phyloP scores from a whole-genome alignment of 2,329 filamentous ascomycete genomes.

The Coniochaeta sp. region DNA sequence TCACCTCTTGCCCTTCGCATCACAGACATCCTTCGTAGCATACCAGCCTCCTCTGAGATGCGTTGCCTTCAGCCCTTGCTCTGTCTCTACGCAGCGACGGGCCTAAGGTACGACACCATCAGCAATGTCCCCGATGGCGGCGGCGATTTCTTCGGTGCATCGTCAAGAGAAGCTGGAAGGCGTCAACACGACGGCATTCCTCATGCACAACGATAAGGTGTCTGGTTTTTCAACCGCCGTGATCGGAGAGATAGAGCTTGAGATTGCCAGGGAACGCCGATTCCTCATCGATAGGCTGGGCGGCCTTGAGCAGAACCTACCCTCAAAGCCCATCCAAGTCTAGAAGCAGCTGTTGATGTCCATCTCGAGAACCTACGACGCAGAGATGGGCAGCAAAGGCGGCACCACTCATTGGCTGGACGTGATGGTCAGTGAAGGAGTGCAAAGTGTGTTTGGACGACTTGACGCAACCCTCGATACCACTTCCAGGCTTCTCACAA shows the following conservation, averaged over 20 bases:
- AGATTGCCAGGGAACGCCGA: conserved; percentile 28
- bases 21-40: conserved; percentile 12
- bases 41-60: conserved; percentile 11
- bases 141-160: no score
- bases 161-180: no score
- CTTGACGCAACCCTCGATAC: no score
- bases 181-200: no score
- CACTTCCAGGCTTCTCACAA: no score
- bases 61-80: conserved; percentile 19
- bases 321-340: conserved; percentile 32
- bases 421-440: conserved; percentile 25
- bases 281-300: conserved; percentile 30
- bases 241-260: conserved; percentile 14
- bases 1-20: conserved; percentile 17
- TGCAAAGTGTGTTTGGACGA: conserved; percentile 18
- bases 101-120: conserved; percentile 13
- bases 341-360: conserved; percentile 32
- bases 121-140: no score
- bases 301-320: conserved; percentile 30
- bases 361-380: conserved; percentile 33
- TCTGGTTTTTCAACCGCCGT: no score
- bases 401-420: conserved; percentile 35
- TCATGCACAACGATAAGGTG: no score
- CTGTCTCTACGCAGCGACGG: conserved; percentile 18
- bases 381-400: conserved; percentile 22